Percentiles rank a stretch among this genome's conserved stretches.
phyloP scores from a whole-genome alignment of 768 basidiomycete species.

The Termitomyces sp. region DNA sequence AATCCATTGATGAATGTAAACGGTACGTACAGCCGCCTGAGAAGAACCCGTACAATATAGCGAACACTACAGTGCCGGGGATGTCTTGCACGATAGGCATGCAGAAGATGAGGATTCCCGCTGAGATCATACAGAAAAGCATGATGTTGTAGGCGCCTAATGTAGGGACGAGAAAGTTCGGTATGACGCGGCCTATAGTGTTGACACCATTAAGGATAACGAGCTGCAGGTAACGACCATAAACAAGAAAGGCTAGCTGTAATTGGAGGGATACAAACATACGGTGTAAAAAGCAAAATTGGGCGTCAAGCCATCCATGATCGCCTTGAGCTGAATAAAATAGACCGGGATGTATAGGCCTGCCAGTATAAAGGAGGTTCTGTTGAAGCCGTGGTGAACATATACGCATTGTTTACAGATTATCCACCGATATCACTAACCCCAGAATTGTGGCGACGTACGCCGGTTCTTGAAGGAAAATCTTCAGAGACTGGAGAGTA shows the following conservation, averaged over 20 bases:
- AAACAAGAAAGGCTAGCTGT: background rate
- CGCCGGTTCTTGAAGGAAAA: constrained; percentile 38
- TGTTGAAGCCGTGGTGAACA: constrained; percentile 5
- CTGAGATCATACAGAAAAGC: constrained; percentile 22
- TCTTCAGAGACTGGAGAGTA: constrained; percentile 21
- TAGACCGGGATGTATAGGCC: constrained; percentile 52
- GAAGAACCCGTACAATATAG: constrained; percentile 37
- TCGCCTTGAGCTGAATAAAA: constrained; percentile 43
- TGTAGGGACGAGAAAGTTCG: constrained; percentile 29
- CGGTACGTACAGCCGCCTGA: constrained; percentile 32
- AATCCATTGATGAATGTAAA: background rate
- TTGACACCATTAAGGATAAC: constrained; percentile 50
- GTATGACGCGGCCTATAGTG: constrained; percentile 32
- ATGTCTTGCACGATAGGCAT: constrained; percentile 28
- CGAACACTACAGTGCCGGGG: constrained; percentile 28
- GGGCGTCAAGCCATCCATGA: constrained; percentile 39
- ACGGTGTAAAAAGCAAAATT: constrained; percentile 57
- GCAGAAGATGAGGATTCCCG: constrained; percentile 31
- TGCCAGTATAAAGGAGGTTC: constrained; percentile 28
- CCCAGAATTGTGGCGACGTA: constrained; percentile 40
- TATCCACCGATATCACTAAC: constrained; percentile 12
- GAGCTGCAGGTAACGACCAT: constrained; percentile 27
- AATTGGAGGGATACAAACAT: background rate
- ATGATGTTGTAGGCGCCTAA: constrained; percentile 27
- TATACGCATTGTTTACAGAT: too few species aligned